Conservation (phyloP, 1,284 basidiomycete genomes). For the Ceratobasidium sp. region DNA sequence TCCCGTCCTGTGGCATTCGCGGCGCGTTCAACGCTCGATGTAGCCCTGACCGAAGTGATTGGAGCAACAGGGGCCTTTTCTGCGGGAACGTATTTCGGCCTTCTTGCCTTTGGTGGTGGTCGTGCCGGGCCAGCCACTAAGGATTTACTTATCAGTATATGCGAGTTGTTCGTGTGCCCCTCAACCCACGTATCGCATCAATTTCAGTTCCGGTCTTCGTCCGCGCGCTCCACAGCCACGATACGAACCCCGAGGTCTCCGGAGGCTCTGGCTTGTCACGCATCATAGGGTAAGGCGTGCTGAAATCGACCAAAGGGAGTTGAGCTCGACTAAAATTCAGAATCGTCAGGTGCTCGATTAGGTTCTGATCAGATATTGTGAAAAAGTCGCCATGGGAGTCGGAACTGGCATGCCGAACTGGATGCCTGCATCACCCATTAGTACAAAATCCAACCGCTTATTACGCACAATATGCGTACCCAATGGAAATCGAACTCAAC, state of each 20-base stretch:
- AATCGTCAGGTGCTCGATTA: background rate
- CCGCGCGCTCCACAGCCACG: constrained; percentile 40
- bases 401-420: constrained; percentile 14
- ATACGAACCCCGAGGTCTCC: constrained; percentile 7
- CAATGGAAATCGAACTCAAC: constrained; percentile 59
- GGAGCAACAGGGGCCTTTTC: background rate
- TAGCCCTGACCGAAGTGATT: constrained; percentile 3
- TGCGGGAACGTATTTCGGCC: constrained; percentile 31
- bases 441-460: background rate
- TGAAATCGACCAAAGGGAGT: constrained; percentile 36
- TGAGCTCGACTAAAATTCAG: constrained; percentile 32
- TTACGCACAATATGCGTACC: constrained; percentile 30
- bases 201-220: constrained; percentile 33
- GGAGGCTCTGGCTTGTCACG: constrained; percentile 16
- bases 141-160: background rate
- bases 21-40: constrained; percentile 4
- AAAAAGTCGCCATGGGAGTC: constrained; percentile 7
- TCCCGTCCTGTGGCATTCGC: constrained; percentile 42
- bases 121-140: constrained; percentile 42
- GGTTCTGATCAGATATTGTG: constrained; percentile 7
- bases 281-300: background rate
- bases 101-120: constrained; percentile 29
- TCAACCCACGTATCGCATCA: constrained; percentile 37
- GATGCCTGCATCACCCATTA: constrained; percentile 6
- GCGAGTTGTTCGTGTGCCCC: background rate